phyloP scores from a whole-genome alignment of 2,329 filamentous ascomycete genomes.

The Paraphaeosphaeria minitans region DNA sequence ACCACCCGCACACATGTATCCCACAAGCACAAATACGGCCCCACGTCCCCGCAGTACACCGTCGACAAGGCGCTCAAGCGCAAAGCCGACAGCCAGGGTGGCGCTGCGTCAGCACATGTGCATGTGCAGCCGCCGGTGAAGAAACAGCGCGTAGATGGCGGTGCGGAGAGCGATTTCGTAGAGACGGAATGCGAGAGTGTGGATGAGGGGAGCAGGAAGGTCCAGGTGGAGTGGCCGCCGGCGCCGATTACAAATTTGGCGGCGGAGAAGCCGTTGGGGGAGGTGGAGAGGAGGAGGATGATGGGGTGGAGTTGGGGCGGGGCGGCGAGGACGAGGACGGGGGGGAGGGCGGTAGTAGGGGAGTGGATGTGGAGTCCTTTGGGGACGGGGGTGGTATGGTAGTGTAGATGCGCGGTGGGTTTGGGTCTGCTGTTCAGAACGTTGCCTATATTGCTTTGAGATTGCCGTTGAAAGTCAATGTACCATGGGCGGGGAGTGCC shows the following conservation, averaged over 20 bases:
- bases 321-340: not conserved
- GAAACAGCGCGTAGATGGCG: not conserved
- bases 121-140: too few relatives aligned
- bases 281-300: not conserved
- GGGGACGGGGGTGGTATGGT: not conserved
- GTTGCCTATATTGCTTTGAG: too few relatives aligned
- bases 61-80: slow-evolving; percentile 12
- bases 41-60: slow-evolving; percentile 3
- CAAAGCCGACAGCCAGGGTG: not conserved
- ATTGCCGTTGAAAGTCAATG: too few relatives aligned
- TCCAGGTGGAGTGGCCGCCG: not conserved
- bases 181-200: slow-evolving; percentile 1
- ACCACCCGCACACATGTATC: too few relatives aligned
- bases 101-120: too few relatives aligned
- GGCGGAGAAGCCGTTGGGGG: not conserved
- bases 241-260: not conserved
- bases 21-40: slow-evolving; percentile 1
- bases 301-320: not conserved
- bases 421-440: too few relatives aligned
- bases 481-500: too few relatives aligned
- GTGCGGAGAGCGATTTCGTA: not conserved
- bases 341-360: not conserved
- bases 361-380: not conserved
- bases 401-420: too few relatives aligned
- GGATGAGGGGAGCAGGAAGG: not conserved